A percentile compares a stretch with the other conserved stretches of the same genome.
These are phyloP conservation scores for Pistacia vera DNA, from an alignment of 345 rosid species.

Conservation along the genomic window DNA sequence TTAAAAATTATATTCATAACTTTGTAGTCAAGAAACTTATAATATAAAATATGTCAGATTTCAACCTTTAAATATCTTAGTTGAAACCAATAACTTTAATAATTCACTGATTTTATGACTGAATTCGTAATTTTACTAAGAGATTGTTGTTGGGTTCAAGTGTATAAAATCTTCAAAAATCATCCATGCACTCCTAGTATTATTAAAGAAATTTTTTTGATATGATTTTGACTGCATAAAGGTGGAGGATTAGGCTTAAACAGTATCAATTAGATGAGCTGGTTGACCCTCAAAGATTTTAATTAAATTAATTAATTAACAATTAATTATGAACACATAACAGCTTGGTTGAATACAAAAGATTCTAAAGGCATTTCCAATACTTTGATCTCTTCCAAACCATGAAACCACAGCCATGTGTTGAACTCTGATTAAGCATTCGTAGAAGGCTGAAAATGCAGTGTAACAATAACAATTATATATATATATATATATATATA, in stretches of 20 bases:
- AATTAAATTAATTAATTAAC: neutral
- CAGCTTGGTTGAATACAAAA: neutral
- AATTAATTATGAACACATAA: neutral
- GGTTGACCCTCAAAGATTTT: slow-evolving; percentile 23
- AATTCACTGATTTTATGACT: no score
- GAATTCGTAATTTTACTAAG: neutral
- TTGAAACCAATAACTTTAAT: no score
- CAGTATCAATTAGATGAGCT: slow-evolving; percentile 12
- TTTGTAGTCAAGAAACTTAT: no score
- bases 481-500: neutral
- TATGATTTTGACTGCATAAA: slow-evolving; percentile 13
- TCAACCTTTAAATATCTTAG: no score
- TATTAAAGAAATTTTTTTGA: neutral
- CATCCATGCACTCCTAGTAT: neutral
- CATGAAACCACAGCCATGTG: slow-evolving; percentile 2
- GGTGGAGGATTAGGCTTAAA: slow-evolving; percentile 13
- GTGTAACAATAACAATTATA: slow-evolving; percentile 4
- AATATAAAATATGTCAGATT: no score
- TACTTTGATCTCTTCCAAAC: neutral
- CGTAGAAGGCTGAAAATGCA: neutral
- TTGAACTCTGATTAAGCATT: neutral
- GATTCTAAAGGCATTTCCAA: neutral
- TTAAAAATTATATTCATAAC: no score
- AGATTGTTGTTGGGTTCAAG: neutral
- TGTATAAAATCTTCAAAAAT: neutral